These are phyloP conservation scores for Triangularia verruculosa DNA, from an alignment of 2,329 filamentous ascomycete species.

Conservation along the genomic window DNA sequence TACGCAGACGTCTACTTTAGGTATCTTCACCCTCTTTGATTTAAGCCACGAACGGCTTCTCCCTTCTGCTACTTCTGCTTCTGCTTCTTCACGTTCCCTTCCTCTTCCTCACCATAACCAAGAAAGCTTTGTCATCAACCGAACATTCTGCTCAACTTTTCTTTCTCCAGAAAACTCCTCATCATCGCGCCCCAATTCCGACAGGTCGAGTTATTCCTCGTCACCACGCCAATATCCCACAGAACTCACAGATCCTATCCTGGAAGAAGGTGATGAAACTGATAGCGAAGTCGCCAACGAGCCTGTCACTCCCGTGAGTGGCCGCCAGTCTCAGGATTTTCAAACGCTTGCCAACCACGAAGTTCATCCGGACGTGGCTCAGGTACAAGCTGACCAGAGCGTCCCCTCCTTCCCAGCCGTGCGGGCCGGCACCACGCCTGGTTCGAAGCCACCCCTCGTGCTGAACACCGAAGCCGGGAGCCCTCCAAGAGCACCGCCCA, in stretches of 20 bases:
- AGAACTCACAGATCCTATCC: slow-evolving; percentile 52
- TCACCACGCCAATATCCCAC: slow-evolving; percentile 48
- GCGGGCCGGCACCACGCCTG: slow-evolving; percentile 15
- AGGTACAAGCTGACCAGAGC: slow-evolving; percentile 28
- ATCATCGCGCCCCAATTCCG: slow-evolving; percentile 15
- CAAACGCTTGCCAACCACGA: slow-evolving; percentile 35
- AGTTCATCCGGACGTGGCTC: slow-evolving; percentile 26
- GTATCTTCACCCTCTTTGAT: slow-evolving; percentile 31
- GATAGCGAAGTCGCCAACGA: slow-evolving; percentile 59
- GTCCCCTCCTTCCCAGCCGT: slow-evolving; percentile 23
- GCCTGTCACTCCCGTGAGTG: slow-evolving; percentile 60
- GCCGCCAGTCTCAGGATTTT: slow-evolving; percentile 55
- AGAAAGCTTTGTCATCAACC: slow-evolving; percentile 5
- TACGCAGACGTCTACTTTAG: slow-evolving; percentile 32
- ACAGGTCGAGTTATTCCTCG: slow-evolving; percentile 35
- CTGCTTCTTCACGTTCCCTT: slow-evolving; percentile 5
- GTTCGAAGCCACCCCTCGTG: slow-evolving; percentile 24
- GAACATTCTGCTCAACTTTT: slow-evolving; percentile 20
- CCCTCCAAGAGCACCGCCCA: slow-evolving; percentile 8
- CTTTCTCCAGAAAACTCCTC: slow-evolving; percentile 17
- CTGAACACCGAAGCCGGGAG: slow-evolving; percentile 23
- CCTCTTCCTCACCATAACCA: background rate
- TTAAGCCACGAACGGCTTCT: slow-evolving; percentile 20
- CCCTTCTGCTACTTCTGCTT: slow-evolving; percentile 9
- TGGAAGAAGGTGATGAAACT: slow-evolving; percentile 58